phyloP scores from a whole-genome alignment of 2,329 filamentous ascomycete species.

The Aureobasidium musti region DNA sequence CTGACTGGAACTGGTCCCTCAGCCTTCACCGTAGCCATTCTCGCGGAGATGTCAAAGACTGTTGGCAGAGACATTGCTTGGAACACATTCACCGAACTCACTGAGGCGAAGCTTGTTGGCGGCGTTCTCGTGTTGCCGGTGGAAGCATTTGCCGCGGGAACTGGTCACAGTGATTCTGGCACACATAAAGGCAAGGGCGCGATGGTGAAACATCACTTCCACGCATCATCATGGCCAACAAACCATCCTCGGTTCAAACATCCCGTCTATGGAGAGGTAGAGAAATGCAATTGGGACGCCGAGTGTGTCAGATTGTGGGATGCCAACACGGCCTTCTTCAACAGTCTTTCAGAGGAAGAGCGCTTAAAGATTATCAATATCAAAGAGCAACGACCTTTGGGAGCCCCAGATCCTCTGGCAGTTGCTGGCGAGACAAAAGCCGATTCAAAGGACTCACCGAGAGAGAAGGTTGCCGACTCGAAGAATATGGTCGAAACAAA shows the following conservation, averaged over 20 bases:
- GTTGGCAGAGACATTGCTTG: conserved; percentile 55
- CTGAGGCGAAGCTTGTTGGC: conserved; percentile 63
- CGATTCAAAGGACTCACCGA: no score
- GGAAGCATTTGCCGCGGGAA: conserved; percentile 68
- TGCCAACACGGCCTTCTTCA: conserved; percentile 62
- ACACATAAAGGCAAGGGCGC: conserved; percentile 60
- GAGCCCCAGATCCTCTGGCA: no score
- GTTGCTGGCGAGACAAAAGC: no score
- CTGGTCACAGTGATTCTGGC: conserved; percentile 69
- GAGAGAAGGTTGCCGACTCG: no score
- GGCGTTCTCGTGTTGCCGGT: conserved; percentile 66
- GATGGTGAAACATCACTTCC: conserved; percentile 72
- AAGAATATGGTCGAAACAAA: no score
- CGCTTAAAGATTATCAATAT: conserved; percentile 6
- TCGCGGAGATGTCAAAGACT: conserved; percentile 62
- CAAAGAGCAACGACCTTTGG: not conserved
- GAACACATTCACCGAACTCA: conserved; percentile 64
- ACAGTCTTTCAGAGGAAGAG: conserved; percentile 60
- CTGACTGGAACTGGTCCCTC: conserved; percentile 68
- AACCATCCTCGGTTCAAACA: conserved; percentile 61
- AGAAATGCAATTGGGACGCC: conserved; percentile 68
- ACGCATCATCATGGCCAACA: conserved; percentile 71
- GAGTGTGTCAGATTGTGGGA: conserved; percentile 69
- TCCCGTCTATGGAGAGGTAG: conserved; percentile 69
- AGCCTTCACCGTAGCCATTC: conserved; percentile 64